Conservation (phyloP, 371 early-diverging fungal genomes). For the Smittium culicis region DNA sequence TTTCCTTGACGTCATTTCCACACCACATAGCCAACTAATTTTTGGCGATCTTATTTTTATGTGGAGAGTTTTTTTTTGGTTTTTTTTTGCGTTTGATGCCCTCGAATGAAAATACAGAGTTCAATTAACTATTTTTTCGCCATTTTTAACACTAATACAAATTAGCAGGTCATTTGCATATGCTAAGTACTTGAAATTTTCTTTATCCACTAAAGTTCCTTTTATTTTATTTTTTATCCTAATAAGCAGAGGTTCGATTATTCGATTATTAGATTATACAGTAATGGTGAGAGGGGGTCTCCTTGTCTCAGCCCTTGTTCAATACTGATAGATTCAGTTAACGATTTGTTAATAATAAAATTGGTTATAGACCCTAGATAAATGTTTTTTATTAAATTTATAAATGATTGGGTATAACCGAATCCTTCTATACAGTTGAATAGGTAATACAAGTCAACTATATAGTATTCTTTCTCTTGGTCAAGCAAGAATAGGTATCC, state of each 20-base stretch:
- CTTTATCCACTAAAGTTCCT: neutral
- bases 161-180: constrained; percentile 14
- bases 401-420: neutral
- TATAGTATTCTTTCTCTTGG: constrained; percentile 7
- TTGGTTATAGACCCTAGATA: too few species aligned
- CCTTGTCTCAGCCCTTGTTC: constrained; percentile 13
- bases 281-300: constrained; percentile 15
- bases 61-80: neutral
- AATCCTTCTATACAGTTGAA: constrained; percentile 1
- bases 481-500: constrained; percentile 3
- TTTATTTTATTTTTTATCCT: neutral
- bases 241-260: constrained; percentile 7
- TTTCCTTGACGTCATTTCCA: too few species aligned
- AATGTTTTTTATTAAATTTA: neutral
- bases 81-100: constrained; percentile 6
- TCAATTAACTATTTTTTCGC: neutral
- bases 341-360: too few species aligned
- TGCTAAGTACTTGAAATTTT: neutral
- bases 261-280: constrained; percentile 14
- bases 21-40: too few species aligned
- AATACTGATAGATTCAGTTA: constrained; percentile 4
- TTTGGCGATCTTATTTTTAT: too few species aligned
- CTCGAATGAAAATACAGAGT: neutral
- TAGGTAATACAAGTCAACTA: constrained; percentile 6
- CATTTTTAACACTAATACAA: neutral